Percentiles rank a stretch among this genome's conserved stretches.
phyloP scores from a whole-genome alignment of 495 filamentous ascomycete species.

The Chaetomium cochliodes region DNA sequence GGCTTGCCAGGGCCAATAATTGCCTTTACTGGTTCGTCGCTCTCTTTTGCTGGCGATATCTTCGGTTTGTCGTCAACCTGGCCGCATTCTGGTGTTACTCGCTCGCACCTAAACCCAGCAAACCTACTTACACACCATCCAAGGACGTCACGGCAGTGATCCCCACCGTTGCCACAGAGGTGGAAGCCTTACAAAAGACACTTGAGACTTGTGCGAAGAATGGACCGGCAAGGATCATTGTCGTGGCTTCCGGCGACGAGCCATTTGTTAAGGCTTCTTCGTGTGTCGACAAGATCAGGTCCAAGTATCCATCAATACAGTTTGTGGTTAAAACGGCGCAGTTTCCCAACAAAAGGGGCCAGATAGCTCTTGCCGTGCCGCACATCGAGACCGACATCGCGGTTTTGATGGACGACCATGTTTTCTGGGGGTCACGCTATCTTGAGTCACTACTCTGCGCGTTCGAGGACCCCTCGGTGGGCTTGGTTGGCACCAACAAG shows the following conservation, averaged over 20 bases:
- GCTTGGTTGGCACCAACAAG: conserved; percentile 55
- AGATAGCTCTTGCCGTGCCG: conserved; percentile 47
- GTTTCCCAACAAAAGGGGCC: conserved; percentile 49
- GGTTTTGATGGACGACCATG: conserved; percentile 54
- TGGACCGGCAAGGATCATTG: conserved; percentile 36
- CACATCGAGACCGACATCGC: conserved; percentile 48
- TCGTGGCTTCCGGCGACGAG: conserved; percentile 38
- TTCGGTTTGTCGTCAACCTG: conserved; percentile 48
- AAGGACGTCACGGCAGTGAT: conserved; percentile 56
- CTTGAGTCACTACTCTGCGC: conserved; percentile 48
- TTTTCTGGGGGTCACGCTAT: conserved; percentile 51
- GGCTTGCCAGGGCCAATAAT: not conserved
- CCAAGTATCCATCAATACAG: conserved; percentile 15
- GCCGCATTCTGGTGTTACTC: conserved; percentile 49
- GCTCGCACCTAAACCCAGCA: conserved; percentile 33
- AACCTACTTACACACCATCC: conserved; percentile 39
- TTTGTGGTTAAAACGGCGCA: conserved; percentile 28
- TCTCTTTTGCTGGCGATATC: conserved; percentile 41
- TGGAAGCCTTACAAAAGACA: conserved; percentile 38
- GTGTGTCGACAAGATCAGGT: conserved; percentile 16
- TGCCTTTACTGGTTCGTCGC: conserved; percentile 27
- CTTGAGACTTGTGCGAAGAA: conserved; percentile 36
- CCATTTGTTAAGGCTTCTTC: conserved; percentile 20
- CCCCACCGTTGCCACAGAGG: conserved; percentile 48
- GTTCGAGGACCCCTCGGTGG: conserved; percentile 53